Evolutionary conservation across 2,329 filamentous ascomycete species (phyloP), one percentile per base, ranked within the genome.

Genomic region (Elsinoe australis): DNA sequence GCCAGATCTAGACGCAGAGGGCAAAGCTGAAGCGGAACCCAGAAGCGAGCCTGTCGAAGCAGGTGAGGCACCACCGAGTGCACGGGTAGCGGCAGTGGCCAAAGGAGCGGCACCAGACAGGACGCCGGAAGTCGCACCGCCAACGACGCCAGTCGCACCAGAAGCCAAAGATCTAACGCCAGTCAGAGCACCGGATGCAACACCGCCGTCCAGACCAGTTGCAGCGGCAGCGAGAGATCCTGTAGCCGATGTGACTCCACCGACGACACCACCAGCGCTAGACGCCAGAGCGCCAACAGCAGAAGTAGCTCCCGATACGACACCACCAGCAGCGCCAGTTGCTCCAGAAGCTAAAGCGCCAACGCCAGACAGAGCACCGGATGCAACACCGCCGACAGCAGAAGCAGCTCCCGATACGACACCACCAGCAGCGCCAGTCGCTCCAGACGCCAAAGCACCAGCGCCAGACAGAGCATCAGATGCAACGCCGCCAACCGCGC

Each of bases 81-180:
- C 19, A 44, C 39, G 28, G 22, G 42, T 35, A 7, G 42, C 32
- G 6, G 28, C 42, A 21, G 32, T n/a, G 22, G 45, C 33, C n/a
- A 19, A 15, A 36, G 33, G 14, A 8, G 7, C 33, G 17, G 8
- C 33, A 15, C 7, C 14, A 6, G 33, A 35, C 8, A 19, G 4
- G 15, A 14, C 10, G 32, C 15, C 32, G 14, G 10, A n/a, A 19
- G 18, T 22, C n/a, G 18, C 19, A 22, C 14, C 19, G 36, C 36
- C 19, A 19, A 41, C 36, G 19, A 22, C 12, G 21, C 36, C 36
- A 41, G 26, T 29, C 26, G 12, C 26, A 6, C 26, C 26, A 6
- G 26, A 29, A 12, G 26, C 26, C 26, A 29, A 29, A 6, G 26
- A 29, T 7, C 14, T 22, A 8, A 8, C 19, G 19, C 28, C 42